Conservation (phyloP, 257 asterid species). For the Oldenlandia corymbosa region DNA sequence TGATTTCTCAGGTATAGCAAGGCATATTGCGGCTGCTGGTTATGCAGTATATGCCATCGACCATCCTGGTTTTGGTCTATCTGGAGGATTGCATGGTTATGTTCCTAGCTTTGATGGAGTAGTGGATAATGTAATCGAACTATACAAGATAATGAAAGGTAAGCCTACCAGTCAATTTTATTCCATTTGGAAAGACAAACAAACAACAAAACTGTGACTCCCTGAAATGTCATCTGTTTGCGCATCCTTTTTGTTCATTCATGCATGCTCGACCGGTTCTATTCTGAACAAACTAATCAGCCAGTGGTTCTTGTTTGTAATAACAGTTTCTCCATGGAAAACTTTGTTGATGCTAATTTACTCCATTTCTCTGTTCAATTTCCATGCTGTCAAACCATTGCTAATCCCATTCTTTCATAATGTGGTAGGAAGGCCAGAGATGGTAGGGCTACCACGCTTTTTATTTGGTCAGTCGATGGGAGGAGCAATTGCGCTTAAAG, state of each 20-base stretch:
- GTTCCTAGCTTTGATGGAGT: constrained; percentile 67
- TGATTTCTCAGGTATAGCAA: constrained; percentile 73
- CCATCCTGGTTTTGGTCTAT: constrained; percentile 97
- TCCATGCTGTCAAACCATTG: not conserved
- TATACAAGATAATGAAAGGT: constrained; percentile 72
- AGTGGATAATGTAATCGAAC: constrained; percentile 83
- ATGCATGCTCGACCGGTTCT: not conserved
- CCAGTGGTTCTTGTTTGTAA: not conserved
- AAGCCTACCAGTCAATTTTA: not conserved
- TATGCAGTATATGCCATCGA: constrained; percentile 93
- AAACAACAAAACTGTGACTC: constrained; percentile 5
- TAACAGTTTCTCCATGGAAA: not conserved
- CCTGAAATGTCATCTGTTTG: not conserved
- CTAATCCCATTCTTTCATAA: constrained; percentile 5
- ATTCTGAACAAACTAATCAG: not conserved
- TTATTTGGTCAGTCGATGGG: constrained; percentile 99
- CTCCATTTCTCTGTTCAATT: not conserved
- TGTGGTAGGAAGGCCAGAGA: constrained; percentile 77
- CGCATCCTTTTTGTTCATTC: not conserved
- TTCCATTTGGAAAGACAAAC: not conserved
- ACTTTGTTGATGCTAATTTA: not conserved
- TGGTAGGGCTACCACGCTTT: constrained; percentile 65
- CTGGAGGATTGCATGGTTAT: constrained; percentile 94
- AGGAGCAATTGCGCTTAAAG: constrained; percentile 87
- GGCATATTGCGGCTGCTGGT: constrained; percentile 80